phyloP scores from a whole-genome alignment of 805 yeast genomes.

The Candida hungchunana region DNA sequence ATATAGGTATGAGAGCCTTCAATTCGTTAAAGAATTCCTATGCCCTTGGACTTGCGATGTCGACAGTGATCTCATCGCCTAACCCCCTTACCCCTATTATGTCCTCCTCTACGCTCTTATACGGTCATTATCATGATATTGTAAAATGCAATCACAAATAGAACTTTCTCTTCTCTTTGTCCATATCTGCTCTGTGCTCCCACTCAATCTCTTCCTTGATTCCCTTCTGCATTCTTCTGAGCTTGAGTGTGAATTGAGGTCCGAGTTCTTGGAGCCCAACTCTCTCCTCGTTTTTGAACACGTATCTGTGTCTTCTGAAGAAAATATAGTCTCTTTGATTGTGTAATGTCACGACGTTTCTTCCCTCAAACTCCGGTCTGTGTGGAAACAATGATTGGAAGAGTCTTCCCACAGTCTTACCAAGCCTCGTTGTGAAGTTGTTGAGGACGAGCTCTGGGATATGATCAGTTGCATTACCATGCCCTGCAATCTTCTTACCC shows the following conservation, averaged over 20 bases:
- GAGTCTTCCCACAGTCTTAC: constrained; percentile 87
- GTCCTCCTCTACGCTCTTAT: too few species aligned
- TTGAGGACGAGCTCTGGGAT: constrained; percentile 89
- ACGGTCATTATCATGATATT: constrained; percentile 1
- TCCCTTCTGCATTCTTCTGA: constrained; percentile 88
- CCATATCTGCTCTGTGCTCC: constrained; percentile 97
- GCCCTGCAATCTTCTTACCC: constrained; percentile 75
- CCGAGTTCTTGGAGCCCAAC: constrained; percentile 96
- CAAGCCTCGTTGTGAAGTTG: constrained; percentile 88
- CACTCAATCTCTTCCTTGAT: constrained; percentile 89
- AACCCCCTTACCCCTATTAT: too few species aligned
- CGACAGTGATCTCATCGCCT: too few species aligned
- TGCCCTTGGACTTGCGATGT: too few species aligned
- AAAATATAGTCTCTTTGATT: constrained; percentile 95
- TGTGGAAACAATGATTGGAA: constrained; percentile 93
- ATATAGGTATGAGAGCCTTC: too few species aligned
- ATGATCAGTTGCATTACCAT: constrained; percentile 87
- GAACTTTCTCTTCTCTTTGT: constrained; percentile 90
- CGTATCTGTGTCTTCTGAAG: constrained; percentile 91
- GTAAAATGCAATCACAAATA: constrained; percentile 45
- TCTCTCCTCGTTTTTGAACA: constrained; percentile 82
- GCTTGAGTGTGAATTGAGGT: constrained; percentile 88
- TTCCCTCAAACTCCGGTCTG: constrained; percentile 88
- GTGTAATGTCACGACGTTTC: constrained; percentile 93
- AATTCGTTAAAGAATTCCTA: too few species aligned